phyloP scores from a whole-genome alignment of 1,139 yeast genomes.

The Suhomyces anneliseae region DNA sequence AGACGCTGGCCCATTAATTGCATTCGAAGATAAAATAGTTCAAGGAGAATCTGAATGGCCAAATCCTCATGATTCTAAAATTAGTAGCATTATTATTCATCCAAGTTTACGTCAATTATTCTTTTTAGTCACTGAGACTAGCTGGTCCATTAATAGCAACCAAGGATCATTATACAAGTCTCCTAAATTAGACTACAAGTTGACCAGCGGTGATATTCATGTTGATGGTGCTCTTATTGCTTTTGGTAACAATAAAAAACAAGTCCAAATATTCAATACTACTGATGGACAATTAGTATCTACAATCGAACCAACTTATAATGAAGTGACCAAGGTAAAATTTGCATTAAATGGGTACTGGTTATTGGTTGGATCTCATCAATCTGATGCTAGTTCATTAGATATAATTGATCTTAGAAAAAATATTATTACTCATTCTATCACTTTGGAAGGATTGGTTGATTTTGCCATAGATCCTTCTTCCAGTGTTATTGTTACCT shows the following conservation, averaged over 20 bases:
- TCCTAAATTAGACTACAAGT: constrained; percentile 7
- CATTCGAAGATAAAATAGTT: constrained; percentile 17
- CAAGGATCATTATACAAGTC: constrained; percentile 7
- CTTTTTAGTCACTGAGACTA: constrained; percentile 29
- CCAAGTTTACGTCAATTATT: constrained; percentile 31
- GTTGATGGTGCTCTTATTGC: constrained; percentile 67
- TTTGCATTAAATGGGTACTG: constrained; percentile 76
- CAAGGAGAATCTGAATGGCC: constrained; percentile 14
- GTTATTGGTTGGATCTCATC: constrained; percentile 35
- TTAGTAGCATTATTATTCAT: constrained; percentile 29
- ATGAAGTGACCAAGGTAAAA: constrained; percentile 35
- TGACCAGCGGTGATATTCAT: constrained; percentile 49
- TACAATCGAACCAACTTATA: constrained; percentile 28
- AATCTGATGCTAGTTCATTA: constrained; percentile 22
- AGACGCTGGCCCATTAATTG: constrained; percentile 18
- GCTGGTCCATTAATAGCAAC: constrained; percentile 32
- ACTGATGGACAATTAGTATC: constrained; percentile 41
- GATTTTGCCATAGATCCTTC: constrained; percentile 49
- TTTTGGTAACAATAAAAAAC: constrained; percentile 40
- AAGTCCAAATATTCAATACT: constrained; percentile 45
- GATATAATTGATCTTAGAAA: constrained; percentile 63
- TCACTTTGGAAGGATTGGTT: constrained; percentile 19
- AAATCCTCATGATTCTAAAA: constrained; percentile 5
- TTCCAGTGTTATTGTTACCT: constrained; percentile 37
- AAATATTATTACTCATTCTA: constrained; percentile 30